Evolutionary conservation across 1,139 yeast genomes (phyloP).

Genomic region (Scheffersomyces lignicola): DNA sequence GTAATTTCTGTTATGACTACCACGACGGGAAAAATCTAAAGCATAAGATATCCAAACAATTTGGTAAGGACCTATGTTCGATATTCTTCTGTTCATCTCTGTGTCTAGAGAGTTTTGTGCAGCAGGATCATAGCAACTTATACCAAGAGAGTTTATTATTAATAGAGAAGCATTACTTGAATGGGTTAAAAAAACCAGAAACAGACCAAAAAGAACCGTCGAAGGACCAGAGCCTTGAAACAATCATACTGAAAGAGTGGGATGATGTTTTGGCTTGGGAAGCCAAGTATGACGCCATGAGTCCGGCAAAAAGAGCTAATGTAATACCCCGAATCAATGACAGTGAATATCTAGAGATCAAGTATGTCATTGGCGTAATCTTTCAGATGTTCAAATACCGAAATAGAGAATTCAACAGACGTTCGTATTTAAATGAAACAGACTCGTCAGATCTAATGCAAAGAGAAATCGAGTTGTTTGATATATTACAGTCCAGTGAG

Average conservation of each 20-base stretch:
- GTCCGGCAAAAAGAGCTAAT: conserved; percentile 27
- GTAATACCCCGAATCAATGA: conserved; percentile 34
- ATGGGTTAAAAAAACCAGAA: conserved; percentile 25
- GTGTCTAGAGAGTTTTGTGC: conserved; percentile 40
- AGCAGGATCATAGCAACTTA: conserved; percentile 21
- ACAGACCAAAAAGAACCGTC: conserved; percentile 16
- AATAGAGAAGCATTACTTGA: conserved; percentile 26
- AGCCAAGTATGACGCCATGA: conserved; percentile 19
- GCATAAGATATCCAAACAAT: conserved; percentile 40
- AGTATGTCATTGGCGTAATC: conserved; percentile 34
- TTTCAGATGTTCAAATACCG: conserved; percentile 21
- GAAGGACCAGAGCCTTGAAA: conserved; percentile 14
- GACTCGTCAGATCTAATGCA: too few relatives aligned
- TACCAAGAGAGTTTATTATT: conserved; percentile 23
- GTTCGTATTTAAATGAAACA: conserved; percentile 11
- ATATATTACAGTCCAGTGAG: conserved; percentile 57
- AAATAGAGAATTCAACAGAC: conserved; percentile 5
- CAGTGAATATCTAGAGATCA: conserved; percentile 39
- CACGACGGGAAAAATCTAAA: conserved; percentile 51
- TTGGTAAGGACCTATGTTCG: conserved; percentile 52
- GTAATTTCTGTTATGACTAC: conserved; percentile 56
- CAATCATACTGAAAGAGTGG: conserved; percentile 27
- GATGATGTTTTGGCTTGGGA: conserved; percentile 39
- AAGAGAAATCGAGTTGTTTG: conserved; percentile 35
- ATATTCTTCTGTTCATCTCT: conserved; percentile 56